Evolutionary conservation across 2,329 filamentous ascomycete genomes (phyloP).

Genomic region (Eutypa lata): DNA sequence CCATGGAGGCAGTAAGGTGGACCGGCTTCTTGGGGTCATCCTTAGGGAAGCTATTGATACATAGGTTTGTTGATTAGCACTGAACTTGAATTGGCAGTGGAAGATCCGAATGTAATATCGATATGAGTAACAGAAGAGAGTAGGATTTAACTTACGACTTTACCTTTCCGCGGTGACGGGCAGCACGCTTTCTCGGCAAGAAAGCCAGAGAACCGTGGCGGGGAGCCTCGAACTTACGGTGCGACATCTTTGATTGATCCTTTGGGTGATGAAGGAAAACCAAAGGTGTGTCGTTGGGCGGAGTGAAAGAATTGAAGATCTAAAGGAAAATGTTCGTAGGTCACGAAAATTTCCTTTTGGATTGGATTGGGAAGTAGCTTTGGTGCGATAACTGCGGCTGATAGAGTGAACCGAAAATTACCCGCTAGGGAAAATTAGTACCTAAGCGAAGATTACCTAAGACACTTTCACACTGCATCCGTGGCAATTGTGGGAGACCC

Average conservation of each 20-base stretch:
- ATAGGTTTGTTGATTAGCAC: conserved; percentile 16
- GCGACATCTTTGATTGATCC: conserved; percentile 40
- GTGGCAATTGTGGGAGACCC: background rate
- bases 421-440: background rate
- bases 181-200: conserved; percentile 86
- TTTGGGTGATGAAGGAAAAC: conserved; percentile 29
- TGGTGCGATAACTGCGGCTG: background rate
- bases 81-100: conserved; percentile 15
- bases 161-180: conserved; percentile 94
- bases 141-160: conserved; percentile 73
- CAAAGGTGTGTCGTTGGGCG: conserved; percentile 27
- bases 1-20: conserved; percentile 96
- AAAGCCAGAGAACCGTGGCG: conserved; percentile 92
- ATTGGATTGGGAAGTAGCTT: conserved; percentile 2
- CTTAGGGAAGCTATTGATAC: conserved; percentile 87
- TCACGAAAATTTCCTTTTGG: conserved; percentile 22
- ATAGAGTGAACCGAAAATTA: background rate
- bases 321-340: conserved; percentile 14
- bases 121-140: background rate
- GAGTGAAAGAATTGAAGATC: conserved; percentile 20
- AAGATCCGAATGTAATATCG: conserved; percentile 14
- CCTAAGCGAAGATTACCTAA: background rate
- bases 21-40: conserved; percentile 99
- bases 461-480: background rate
- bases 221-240: conserved; percentile 73